Base-by-base conservation (phyloP, 208 protist genomes). In the Trypanosoma melophagium region DNA sequence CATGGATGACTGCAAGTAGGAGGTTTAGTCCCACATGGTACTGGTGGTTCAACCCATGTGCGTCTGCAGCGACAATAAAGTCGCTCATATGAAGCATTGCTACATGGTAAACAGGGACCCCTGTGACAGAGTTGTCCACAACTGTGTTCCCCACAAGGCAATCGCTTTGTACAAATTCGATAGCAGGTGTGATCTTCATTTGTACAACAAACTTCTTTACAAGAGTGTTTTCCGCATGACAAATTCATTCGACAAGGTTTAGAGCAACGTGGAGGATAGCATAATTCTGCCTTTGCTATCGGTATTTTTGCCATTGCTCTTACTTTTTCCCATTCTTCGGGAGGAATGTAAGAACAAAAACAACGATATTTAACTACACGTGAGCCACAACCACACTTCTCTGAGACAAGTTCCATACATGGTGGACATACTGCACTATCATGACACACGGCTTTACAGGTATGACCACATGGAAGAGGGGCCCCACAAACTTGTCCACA, bases 161-260 rank as follows among this genome's bases (percentile, higher is more conserved):
- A 79, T 58, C 87, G 84, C 69, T 90, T 90, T n/a, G 66, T 83
- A 78, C 94, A 98, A 47, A 92, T 73, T 68, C 84, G 72, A 42
- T 79, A 67, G 56, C 94, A 98, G 22, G 71, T 81, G 81, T 97
- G 93, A 44, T 93, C 85, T 35, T 38, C 40, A 56, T 93, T 86
- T 10, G 75, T 81, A 74, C 92, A 97, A 79, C 92, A 97, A 38
- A 79, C 65, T 22, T 84, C 77, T 47, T 71, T 74, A 66, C 94
- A 97, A 35, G 55, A 74, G 77, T 97, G 94, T 68, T 93, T 93
- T 66, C 84, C 77, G 74, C 94, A 97, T 14, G 81, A 90, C 21
- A 95, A 72, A 60, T 67, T 58, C 63, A 66, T 80, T 54, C 77
- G 69, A 69, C 94, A 97, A 21, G 73, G 53, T 31, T 80, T 74